phyloP scores from a whole-genome alignment of 2,329 filamentous ascomycete species.

The Curvularia spicifera region DNA sequence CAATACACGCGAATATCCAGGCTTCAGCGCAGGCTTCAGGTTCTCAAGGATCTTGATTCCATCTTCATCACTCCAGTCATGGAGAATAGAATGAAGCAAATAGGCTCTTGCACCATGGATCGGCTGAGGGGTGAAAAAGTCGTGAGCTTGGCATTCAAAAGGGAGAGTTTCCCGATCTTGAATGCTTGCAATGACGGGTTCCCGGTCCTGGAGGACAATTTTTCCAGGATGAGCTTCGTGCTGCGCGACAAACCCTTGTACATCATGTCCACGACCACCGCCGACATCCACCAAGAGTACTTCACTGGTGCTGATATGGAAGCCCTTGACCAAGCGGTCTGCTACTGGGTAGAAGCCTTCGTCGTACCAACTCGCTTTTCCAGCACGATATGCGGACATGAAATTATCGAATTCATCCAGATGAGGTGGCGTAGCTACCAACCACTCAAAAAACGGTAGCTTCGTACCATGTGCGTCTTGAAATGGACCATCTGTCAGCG shows the following conservation, averaged over 20 bases:
- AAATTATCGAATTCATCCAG: conserved; percentile 25
- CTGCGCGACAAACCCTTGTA: conserved; percentile 36
- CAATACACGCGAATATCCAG: conserved; percentile 24
- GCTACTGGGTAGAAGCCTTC: conserved; percentile 22
- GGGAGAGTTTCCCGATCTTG: conserved; percentile 27
- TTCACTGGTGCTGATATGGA: conserved; percentile 19
- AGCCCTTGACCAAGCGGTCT: conserved; percentile 34
- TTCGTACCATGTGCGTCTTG: conserved; percentile 48
- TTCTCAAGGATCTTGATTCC: conserved; percentile 25
- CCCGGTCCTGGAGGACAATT: conserved; percentile 59
- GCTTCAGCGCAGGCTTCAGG: conserved; percentile 22
- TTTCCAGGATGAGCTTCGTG: conserved; percentile 50
- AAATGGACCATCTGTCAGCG: conserved; percentile 40
- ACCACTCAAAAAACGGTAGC: conserved; percentile 49
- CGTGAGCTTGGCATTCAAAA: conserved; percentile 48
- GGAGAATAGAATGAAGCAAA: conserved; percentile 29
- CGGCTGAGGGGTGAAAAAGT: conserved; percentile 57
- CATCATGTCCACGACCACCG: conserved; percentile 52
- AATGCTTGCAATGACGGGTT: conserved; percentile 42
- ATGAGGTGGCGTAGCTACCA: conserved; percentile 47
- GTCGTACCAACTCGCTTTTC: conserved; percentile 23
- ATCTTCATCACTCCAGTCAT: conserved; percentile 32
- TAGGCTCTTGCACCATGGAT: conserved; percentile 50
- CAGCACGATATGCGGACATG: conserved; percentile 23
- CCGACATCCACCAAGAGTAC: conserved; percentile 54